Evolutionary conservation across 1,284 basidiomycete species (phyloP), one percentile per base, ranked within the genome.

Genomic region (Malassezia psittaci): DNA sequence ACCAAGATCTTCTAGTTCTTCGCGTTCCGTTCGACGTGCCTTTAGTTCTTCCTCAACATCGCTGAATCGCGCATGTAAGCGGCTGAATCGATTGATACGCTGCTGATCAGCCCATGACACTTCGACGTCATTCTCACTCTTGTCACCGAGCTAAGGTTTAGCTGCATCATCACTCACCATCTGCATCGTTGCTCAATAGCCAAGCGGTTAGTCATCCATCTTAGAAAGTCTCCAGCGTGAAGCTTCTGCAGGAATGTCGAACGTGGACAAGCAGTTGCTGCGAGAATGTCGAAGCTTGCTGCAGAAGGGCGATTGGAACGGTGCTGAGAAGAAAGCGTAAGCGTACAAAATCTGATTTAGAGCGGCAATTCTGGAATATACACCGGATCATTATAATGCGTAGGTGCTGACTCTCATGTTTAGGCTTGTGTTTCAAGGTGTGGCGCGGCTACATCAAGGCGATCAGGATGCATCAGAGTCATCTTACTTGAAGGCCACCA

Each of bases 81-180:
- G 90, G 0, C 88, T 93, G 75, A 98, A 96, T 0, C 82, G 80
- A 77, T 88, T 96, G 78, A 96, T 98, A 16, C 82, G 81, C 67
- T 90, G 83, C 76, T 96, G 91, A 76, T 98, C 91, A 81, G 90
- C 87, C 90, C 89, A 93, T 24, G 87, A 88, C 47, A 96, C 90
- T 75, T 93, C 88, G 57, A 80, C 78, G 36, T 83, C 82, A 65
- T 90, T 87, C 13, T 60, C 47, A 42, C 56, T 58, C 39, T 67
- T 43, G 46, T 67, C 61, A 8, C 56, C 60, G 18, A 66, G 63
- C 64, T 63, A 29, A 29, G 37, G 13, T 11, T 21, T 15, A 16
- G 13, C 6, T 11, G 6, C 18, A 39, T 16, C 5, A 16, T 45
- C 34, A 48, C 52, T 5, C 39, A 49, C 52, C 52, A 54, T 54